Percentiles rank a stretch among this genome's conserved stretches.
Evolutionary conservation across 768 basidiomycete genomes (phyloP).

Genomic region (Hortiboletus campestris): DNA sequence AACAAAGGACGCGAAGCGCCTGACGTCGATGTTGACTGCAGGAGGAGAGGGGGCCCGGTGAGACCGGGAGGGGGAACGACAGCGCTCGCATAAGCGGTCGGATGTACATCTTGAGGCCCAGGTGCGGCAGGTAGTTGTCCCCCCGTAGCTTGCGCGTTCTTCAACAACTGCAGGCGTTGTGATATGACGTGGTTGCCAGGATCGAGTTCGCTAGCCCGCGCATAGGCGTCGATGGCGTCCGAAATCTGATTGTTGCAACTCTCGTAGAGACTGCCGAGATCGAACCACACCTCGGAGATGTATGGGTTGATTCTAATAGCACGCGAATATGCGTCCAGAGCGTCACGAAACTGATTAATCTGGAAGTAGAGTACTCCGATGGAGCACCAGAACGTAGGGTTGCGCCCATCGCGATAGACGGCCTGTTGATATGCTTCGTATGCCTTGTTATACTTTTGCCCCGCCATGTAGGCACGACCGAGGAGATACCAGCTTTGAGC

Average conservation of each 20-base stretch:
- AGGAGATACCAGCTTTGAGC: slow-evolving; percentile 99
- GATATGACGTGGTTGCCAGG: slow-evolving; percentile 81
- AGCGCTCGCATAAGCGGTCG: slow-evolving; percentile 86
- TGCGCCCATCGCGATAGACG: slow-evolving; percentile 97
- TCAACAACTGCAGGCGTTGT: slow-evolving; percentile 73
- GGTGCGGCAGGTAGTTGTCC: slow-evolving; percentile 82
- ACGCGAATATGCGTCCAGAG: slow-evolving; percentile 96
- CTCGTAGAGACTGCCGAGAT: slow-evolving; percentile 95
- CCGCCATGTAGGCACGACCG: slow-evolving; percentile 97
- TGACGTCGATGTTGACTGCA: slow-evolving; percentile 44
- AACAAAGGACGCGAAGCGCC: slow-evolving; percentile 44
- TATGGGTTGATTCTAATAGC: slow-evolving; percentile 99
- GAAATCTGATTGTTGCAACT: slow-evolving; percentile 99
- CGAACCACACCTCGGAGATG: slow-evolving; percentile 81
- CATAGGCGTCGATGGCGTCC: slow-evolving; percentile 98
- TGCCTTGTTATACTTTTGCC: slow-evolving; percentile 98
- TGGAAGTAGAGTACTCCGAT: slow-evolving; percentile 99
- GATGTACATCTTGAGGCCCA: slow-evolving; percentile 93
- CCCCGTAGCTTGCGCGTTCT: slow-evolving; percentile 74
- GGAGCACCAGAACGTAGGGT: slow-evolving; percentile 99
- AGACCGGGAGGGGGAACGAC: slow-evolving; percentile 70
- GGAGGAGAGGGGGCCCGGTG: slow-evolving; percentile 61
- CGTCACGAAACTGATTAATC: slow-evolving; percentile 99
- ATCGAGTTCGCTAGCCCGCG: slow-evolving; percentile 91
- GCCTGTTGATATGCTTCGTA: slow-evolving; percentile 99